Conservation (phyloP, 768 basidiomycete species). For the Suillus luteus region DNA sequence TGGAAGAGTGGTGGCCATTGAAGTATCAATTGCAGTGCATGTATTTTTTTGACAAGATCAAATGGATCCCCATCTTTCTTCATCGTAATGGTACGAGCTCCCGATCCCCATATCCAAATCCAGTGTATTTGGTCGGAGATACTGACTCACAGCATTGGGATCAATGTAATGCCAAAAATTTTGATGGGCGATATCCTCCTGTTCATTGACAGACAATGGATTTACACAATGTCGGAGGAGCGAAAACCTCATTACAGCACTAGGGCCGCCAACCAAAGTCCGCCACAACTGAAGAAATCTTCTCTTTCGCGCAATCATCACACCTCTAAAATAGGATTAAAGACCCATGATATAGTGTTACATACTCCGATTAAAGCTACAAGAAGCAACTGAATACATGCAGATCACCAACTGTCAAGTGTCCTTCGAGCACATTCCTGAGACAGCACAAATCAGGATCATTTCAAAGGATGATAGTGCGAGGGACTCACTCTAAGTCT, state of each 20-base stretch:
- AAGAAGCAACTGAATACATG: background rate
- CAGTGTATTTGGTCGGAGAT: background rate
- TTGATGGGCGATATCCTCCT: background rate
- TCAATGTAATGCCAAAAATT: background rate
- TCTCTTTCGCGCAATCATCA: background rate
- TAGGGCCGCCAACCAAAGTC: background rate
- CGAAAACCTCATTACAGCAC: background rate
- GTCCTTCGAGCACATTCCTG: constrained; percentile 44
- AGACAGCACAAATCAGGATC: background rate
- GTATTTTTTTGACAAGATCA: too few species aligned
- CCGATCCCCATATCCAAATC: background rate
- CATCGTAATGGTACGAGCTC: background rate
- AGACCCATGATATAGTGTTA: background rate
- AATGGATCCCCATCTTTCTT: too few species aligned
- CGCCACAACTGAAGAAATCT: too few species aligned
- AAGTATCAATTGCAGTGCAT: too few species aligned
- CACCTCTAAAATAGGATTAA: too few species aligned
- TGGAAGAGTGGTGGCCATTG: too few species aligned
- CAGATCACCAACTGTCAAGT: constrained; percentile 38
- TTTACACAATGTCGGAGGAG: too few species aligned
- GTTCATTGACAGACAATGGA: background rate
- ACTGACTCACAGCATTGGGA: background rate
- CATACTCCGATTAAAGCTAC: constrained; percentile 3
- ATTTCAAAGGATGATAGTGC: background rate
- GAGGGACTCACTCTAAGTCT: constrained; percentile 60